phyloP scores from a whole-genome alignment of 768 basidiomycete species.

The Boletus fagicola region DNA sequence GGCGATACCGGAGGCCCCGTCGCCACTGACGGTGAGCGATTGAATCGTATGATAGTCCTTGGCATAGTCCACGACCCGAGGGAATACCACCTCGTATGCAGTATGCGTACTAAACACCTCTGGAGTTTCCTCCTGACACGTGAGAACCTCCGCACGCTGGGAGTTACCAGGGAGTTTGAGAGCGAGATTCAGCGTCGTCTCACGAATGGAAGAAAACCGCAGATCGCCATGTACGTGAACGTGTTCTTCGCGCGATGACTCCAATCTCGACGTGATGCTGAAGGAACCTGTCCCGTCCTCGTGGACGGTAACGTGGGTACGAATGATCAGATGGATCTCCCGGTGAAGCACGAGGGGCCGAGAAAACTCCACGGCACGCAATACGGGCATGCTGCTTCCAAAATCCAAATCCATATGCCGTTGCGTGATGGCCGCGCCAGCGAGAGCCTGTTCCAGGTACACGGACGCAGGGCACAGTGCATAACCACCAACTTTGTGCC shows the following conservation, averaged over 20 bases:
- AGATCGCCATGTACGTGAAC: conserved; percentile 50
- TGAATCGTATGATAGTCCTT: conserved; percentile 56
- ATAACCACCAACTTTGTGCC: conserved; percentile 55
- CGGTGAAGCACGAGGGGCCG: conserved; percentile 52
- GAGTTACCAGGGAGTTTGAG: conserved; percentile 36
- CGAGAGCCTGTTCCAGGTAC: conserved; percentile 55
- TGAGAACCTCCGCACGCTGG: conserved; percentile 34
- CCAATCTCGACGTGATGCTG: conserved; percentile 42
- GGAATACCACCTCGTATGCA: conserved; percentile 64
- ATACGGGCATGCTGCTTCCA: conserved; percentile 34
- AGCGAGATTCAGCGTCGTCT: conserved; percentile 38
- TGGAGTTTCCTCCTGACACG: conserved; percentile 20
- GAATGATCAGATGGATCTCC: conserved; percentile 33
- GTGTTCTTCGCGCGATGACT: conserved; percentile 32
- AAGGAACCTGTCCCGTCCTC: conserved; percentile 42
- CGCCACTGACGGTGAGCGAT: conserved; percentile 47
- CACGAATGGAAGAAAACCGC: conserved; percentile 33
- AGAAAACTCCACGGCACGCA: conserved; percentile 47
- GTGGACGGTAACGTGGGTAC: conserved; percentile 39
- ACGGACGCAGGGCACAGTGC: conserved; percentile 67
- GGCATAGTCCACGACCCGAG: conserved; percentile 65
- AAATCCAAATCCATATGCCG: conserved; percentile 34
- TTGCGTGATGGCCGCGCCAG: conserved; percentile 41
- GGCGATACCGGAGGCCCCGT: conserved; percentile 50
- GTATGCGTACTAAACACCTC: conserved; percentile 57